Conservation (phyloP, 2,329 filamentous ascomycete genomes). For the Colletotrichum destructivum region DNA sequence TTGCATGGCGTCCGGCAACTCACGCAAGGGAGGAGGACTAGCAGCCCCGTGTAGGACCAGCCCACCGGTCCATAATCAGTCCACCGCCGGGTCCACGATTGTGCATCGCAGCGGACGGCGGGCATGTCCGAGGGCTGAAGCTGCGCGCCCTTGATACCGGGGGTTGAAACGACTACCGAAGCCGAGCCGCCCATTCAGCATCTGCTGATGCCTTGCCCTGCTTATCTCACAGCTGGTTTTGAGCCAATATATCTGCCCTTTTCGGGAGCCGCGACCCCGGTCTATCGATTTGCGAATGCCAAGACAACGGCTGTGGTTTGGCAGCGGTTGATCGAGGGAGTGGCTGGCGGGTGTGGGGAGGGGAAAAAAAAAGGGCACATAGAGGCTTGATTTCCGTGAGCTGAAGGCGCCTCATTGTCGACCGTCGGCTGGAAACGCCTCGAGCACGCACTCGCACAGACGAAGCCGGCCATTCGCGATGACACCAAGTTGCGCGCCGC, state of each 20-base stretch:
- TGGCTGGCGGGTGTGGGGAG: not conserved
- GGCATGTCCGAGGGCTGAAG: too few relatives aligned
- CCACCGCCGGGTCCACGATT: too few relatives aligned
- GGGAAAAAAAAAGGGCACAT: not conserved
- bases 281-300: too few relatives aligned
- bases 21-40: not conserved
- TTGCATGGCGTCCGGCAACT: not conserved
- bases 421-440: conserved; percentile 1
- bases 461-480: not conserved
- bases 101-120: too few relatives aligned
- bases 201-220: too few relatives aligned
- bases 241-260: not conserved
- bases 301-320: not conserved
- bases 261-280: not conserved
- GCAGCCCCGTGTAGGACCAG: not conserved
- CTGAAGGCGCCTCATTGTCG: not conserved
- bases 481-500: conserved; percentile 4
- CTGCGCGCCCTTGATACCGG: too few relatives aligned
- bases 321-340: not conserved
- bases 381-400: not conserved
- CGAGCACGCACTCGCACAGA: not conserved
- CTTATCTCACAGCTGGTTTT: too few relatives aligned
- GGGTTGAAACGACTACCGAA: too few relatives aligned
- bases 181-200: too few relatives aligned
- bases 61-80: too few relatives aligned